Conservation (phyloP, 768 basidiomycete genomes). For the Lactifluus hygrophoroides region DNA sequence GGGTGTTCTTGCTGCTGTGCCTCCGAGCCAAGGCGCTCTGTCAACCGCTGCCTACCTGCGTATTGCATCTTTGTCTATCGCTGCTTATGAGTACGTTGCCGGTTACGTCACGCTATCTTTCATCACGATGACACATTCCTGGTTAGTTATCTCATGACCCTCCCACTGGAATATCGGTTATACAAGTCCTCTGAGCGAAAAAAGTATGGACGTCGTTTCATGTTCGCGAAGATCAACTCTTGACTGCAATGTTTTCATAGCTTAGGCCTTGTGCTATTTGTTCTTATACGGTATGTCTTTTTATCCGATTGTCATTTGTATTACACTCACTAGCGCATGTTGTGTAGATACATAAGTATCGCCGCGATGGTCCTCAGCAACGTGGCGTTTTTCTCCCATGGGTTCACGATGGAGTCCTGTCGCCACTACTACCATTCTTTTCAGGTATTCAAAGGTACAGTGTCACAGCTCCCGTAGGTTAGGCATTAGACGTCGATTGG, state of each 20-base stretch:
- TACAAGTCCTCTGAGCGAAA: slow-evolving; percentile 1
- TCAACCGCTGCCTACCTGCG: slow-evolving; percentile 11
- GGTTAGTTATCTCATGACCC: slow-evolving; percentile 18
- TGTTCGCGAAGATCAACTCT: too few relatives aligned
- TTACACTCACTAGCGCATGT: background rate
- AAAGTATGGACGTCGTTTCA: background rate
- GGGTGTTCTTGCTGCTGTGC: too few relatives aligned
- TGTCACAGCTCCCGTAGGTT: background rate
- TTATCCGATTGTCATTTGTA: background rate
- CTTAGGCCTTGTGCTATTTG: slow-evolving; percentile 12
- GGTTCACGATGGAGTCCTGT: slow-evolving; percentile 42
- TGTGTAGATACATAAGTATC: slow-evolving; percentile 38
- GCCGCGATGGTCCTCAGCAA: slow-evolving; percentile 43
- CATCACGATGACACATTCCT: background rate
- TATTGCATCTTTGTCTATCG: slow-evolving; percentile 12
- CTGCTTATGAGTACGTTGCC: slow-evolving; percentile 18
- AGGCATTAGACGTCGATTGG: background rate
- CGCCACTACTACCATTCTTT: slow-evolving; percentile 40
- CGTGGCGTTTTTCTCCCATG: slow-evolving; percentile 47
- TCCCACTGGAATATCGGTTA: slow-evolving; percentile 16
- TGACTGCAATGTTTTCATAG: background rate
- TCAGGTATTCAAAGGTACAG: slow-evolving; percentile 53
- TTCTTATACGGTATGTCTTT: slow-evolving; percentile 15
- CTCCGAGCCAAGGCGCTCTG: background rate
- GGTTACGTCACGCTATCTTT: background rate